Conservation (phyloP, 2,329 filamentous ascomycete genomes). For the Neonectria ditissima region DNA sequence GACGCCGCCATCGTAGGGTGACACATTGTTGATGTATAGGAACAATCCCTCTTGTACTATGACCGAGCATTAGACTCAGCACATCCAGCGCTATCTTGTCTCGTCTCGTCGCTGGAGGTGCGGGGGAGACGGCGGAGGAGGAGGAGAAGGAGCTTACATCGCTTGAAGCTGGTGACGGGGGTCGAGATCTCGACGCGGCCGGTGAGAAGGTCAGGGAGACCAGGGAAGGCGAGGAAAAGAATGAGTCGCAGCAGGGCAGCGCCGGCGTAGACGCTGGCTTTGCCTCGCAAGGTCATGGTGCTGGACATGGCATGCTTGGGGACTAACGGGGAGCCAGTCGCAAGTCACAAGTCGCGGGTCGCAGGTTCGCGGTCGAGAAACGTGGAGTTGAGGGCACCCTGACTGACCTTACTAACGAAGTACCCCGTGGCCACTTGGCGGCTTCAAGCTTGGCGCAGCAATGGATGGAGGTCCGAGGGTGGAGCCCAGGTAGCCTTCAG, state of each 20-base stretch:
- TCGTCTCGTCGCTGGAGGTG: background rate
- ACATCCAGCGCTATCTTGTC: background rate
- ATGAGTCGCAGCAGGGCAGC: constrained; percentile 84
- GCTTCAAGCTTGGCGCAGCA: constrained; percentile 36
- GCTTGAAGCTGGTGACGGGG: constrained; percentile 97
- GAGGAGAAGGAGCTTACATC: constrained; percentile 70
- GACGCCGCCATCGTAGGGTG: constrained; percentile 94
- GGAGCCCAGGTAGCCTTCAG: background rate
- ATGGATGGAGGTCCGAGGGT: background rate
- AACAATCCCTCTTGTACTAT: constrained; percentile 89
- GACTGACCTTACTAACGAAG: background rate
- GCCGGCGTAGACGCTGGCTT: constrained; percentile 73
- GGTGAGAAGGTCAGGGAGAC: constrained; percentile 85
- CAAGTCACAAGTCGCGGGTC: constrained; percentile 28
- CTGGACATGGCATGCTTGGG: constrained; percentile 51
- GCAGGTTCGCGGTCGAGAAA: constrained; percentile 42
- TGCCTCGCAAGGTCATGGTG: constrained; percentile 56
- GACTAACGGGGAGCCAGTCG: constrained; percentile 33
- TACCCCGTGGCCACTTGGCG: constrained; percentile 49
- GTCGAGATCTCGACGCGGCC: constrained; percentile 97
- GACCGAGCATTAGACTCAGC: constrained; percentile 18
- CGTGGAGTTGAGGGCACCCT: constrained; percentile 29
- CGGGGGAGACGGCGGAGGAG: constrained; percentile 2
- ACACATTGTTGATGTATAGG: constrained; percentile 95
- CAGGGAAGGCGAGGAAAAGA: constrained; percentile 84